Conservation (phyloP, 768 basidiomycete genomes). For the Trametopsis cervina region DNA sequence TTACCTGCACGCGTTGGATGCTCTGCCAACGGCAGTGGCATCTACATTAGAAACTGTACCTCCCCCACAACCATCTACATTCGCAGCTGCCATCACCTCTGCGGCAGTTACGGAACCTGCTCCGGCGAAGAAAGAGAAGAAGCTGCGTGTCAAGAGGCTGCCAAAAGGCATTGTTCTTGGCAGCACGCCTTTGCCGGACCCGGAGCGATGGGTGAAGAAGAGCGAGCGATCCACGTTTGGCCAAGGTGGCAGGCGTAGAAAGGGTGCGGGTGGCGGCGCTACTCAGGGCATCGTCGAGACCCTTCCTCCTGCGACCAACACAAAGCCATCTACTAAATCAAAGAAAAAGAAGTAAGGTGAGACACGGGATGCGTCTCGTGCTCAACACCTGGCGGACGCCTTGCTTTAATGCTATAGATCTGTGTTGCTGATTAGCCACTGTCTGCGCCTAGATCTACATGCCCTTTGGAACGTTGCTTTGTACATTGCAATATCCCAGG, state of each 20-base stretch:
- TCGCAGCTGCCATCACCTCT: constrained; percentile 20
- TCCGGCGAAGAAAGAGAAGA: constrained; percentile 32
- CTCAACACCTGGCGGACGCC: background rate
- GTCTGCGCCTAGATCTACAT: background rate
- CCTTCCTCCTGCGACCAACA: constrained; percentile 12
- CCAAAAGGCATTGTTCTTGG: constrained; percentile 73
- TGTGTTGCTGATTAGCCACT: background rate
- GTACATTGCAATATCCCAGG: background rate
- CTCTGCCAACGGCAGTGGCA: constrained; percentile 44
- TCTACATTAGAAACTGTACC: constrained; percentile 53
- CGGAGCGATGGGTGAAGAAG: constrained; percentile 87
- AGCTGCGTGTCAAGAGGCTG: constrained; percentile 58
- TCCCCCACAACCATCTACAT: constrained; percentile 41
- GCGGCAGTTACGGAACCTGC: constrained; percentile 16
- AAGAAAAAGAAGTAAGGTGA: constrained; percentile 59
- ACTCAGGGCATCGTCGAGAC: constrained; percentile 57
- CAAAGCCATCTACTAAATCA: constrained; percentile 41
- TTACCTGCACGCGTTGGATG: constrained; percentile 58
- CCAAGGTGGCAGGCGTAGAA: constrained; percentile 45
- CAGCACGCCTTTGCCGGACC: constrained; percentile 77
- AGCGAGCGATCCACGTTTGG: constrained; percentile 60
- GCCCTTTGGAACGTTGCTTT: background rate
- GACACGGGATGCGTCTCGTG: background rate
- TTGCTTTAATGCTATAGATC: background rate
- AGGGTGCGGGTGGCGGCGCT: constrained; percentile 49